Evolutionary conservation across 768 basidiomycete species (phyloP).

Genomic region (Russula ochroleuca): DNA sequence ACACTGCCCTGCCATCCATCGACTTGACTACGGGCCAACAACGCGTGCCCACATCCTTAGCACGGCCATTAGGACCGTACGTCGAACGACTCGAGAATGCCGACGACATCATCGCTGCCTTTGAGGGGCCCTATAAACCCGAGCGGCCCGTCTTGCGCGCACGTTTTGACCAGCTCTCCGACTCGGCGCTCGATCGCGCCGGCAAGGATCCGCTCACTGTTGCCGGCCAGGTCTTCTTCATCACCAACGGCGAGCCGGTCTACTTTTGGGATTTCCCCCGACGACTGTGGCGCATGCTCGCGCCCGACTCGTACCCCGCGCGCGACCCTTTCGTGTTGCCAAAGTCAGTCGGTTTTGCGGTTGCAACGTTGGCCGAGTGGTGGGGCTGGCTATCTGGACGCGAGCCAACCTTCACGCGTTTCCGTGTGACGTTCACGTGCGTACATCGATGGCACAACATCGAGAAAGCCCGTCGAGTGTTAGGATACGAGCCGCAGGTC

Average conservation of each 20-base stretch:
- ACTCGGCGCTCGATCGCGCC: constrained; percentile 49
- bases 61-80: constrained; percentile 82
- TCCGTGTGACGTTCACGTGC: constrained; percentile 76
- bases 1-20: constrained; percentile 56
- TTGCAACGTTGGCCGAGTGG: constrained; percentile 72
- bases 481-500: constrained; percentile 91
- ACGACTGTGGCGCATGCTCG: constrained; percentile 64
- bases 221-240: constrained; percentile 92
- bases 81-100: constrained; percentile 57
- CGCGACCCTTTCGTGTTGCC: constrained; percentile 54
- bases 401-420: constrained; percentile 81
- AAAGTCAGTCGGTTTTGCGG: constrained; percentile 57
- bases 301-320: constrained; percentile 45
- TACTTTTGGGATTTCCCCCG: constrained; percentile 96
- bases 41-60: constrained; percentile 71
- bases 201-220: constrained; percentile 63
- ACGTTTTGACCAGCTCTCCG: constrained; percentile 77
- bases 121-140: constrained; percentile 46
- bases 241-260: constrained; percentile 93
- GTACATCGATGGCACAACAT: constrained; percentile 87
- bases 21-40: constrained; percentile 58
- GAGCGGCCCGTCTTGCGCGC: constrained; percentile 60
- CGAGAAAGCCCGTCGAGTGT: constrained; percentile 83
- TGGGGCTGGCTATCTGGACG: constrained; percentile 69
- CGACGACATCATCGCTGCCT: constrained; percentile 52